These are phyloP conservation scores for Salinomyces thailandicus DNA, from an alignment of 2,329 filamentous ascomycete genomes.

Conservation along the genomic window DNA sequence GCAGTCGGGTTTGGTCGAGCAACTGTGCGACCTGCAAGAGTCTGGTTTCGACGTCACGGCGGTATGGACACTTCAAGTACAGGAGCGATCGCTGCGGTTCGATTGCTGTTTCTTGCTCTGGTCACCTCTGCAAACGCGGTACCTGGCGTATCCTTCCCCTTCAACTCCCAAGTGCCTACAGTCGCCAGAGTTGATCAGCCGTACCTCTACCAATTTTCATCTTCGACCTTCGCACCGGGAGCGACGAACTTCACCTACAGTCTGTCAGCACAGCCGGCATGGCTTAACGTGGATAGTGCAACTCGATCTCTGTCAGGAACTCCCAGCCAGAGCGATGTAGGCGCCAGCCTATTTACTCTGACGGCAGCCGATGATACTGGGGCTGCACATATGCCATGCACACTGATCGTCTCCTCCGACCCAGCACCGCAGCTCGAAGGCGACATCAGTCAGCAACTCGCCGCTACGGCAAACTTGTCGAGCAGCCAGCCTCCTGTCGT, in stretches of 20 bases:
- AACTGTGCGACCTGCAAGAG: constrained; percentile 2
- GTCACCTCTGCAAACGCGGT: constrained; percentile 3
- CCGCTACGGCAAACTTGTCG: constrained; percentile 42
- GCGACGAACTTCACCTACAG: constrained; percentile 52
- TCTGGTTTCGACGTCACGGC: constrained; percentile 1
- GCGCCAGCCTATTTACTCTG: constrained; percentile 54
- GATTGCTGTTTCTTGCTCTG: neutral
- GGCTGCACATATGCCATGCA: constrained; percentile 53
- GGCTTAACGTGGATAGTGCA: constrained; percentile 61
- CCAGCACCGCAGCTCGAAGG: constrained; percentile 44
- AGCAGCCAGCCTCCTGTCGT: constrained; percentile 50
- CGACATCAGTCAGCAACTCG: constrained; percentile 49
- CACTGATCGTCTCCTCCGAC: constrained; percentile 56
- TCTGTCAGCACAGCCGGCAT: constrained; percentile 54
- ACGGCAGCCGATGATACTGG: constrained; percentile 58
- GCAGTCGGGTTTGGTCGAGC: constrained; percentile 2
- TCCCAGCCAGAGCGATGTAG: constrained; percentile 48
- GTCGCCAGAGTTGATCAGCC: constrained; percentile 58
- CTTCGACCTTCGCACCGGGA: constrained; percentile 60
- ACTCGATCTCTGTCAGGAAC: constrained; percentile 60
- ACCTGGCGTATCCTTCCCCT: constrained; percentile 48
- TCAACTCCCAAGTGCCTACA: constrained; percentile 76
- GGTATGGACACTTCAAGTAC: too few relatives aligned
- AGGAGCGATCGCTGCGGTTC: neutral
- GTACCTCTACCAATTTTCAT: constrained; percentile 62